Evolutionary conservation across 1,284 basidiomycete genomes (phyloP), one percentile per base, ranked within the genome.

Genomic region (Sanghuangporus baumii): DNA sequence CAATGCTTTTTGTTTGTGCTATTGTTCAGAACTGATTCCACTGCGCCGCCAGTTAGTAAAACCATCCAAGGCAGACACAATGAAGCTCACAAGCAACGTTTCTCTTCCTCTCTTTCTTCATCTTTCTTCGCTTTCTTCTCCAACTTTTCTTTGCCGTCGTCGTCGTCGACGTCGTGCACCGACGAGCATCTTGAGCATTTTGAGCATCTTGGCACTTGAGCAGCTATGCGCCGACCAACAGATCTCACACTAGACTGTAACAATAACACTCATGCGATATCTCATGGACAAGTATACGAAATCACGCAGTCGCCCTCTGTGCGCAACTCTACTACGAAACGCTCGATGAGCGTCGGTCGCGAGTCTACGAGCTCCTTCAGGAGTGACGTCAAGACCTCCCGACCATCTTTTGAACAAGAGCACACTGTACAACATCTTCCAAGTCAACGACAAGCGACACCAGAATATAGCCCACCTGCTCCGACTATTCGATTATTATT

Each of bases 401-500:
- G 59, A 11, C 4, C 52, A 40, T 18, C 51, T 11, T 9, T 46
- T 26, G 57, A 47, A 18, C 26, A 18, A n/a, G 5, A 7, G 12
- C 8, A 46, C 20, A 18, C 43, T 18, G 16, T 46, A n/a, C 43
- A 54, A 5, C 43, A 60, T 31, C 62, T 60, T 12, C 43, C 36
- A 8, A 59, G 26, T 5, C 57, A 43, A 37, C 2, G n/a, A 54
- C 43, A 41, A 41, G 11, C 43, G 20, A 18, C 43, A 18, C 16
- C 43, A 12, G 47, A 46, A 57, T 56, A 61, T 18, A 56, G 34
- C 12, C 43, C 62, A 41, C 55, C 63, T n/a, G 23, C 26, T 9
- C 83, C 87, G 0, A 79, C 81, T 1, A 74, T 87, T 65, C 71
- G 78, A 55, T 82, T 86, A 18, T 81, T 93, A 55, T 93, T 90